Percentiles rank a stretch among this genome's conserved stretches.
These are phyloP conservation scores for Haplosporangium gracile DNA, from an alignment of 192 early-diverging fungal genomes.

Conservation along the genomic window DNA sequence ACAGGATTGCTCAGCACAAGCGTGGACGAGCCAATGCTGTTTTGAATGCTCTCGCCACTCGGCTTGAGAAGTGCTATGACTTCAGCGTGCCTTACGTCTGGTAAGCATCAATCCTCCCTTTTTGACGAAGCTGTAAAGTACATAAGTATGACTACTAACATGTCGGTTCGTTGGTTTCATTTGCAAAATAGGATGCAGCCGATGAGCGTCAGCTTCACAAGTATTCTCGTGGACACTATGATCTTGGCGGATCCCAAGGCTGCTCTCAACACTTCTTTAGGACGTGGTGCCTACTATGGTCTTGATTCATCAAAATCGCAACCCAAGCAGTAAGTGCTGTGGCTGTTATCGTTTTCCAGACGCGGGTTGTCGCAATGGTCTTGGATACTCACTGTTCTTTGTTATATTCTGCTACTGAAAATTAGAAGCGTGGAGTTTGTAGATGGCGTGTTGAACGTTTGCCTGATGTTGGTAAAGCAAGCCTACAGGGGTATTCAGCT, in stretches of 20 bases:
- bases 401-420: not conserved
- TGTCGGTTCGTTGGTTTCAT: not conserved
- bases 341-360: not conserved
- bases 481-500: slow-evolving; percentile 15
- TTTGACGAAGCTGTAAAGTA: not conserved
- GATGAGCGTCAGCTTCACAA: slow-evolving; percentile 20
- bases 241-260: slow-evolving; percentile 13
- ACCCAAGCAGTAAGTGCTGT: not conserved
- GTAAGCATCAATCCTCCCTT: not conserved
- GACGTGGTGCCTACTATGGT: not conserved
- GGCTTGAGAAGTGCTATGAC: slow-evolving; percentile 12
- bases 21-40: slow-evolving; percentile 25
- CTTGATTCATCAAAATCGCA: not conserved
- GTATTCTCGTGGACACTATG: slow-evolving; percentile 21
- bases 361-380: not conserved
- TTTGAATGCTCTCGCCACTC: slow-evolving; percentile 18
- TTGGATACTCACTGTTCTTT: not conserved
- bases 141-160: not conserved
- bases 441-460: slow-evolving; percentile 15
- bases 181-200: slow-evolving; percentile 27
- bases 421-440: not conserved
- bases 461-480: slow-evolving; percentile 21
- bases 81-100: slow-evolving; percentile 13
- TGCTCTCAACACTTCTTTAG: not conserved
- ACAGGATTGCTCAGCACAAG: slow-evolving; percentile 33